Base-by-base conservation (phyloP, 208 protist genomes). In the Wallacemonas rigidus region DNA sequence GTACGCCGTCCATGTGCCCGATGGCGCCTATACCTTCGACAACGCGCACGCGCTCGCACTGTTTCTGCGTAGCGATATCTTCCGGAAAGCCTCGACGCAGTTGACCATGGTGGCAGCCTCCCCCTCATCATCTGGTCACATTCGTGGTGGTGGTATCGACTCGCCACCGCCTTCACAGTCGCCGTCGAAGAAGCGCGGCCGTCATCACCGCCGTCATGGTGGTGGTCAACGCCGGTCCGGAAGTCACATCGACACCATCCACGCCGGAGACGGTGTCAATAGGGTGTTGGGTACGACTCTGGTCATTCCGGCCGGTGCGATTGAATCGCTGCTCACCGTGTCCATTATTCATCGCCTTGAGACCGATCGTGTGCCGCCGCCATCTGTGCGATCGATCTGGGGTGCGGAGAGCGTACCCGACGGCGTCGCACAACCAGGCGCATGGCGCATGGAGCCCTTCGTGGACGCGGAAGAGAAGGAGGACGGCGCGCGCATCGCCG, bases 11-110 rank as follows among this genome's bases (percentile, higher is more conserved):
- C 2, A 11, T n/a, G 71, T 95, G 11, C 88, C 91, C 6, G 81
- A 85, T 41, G 81, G 82, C 15, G 68, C 69, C 12, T 90, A 91
- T 76, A 85, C 73, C 6, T 71, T 82, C 43, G 72, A 79, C 12
- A 69, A 80, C 15, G 67, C 86, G 1, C 88, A 96, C 68, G 84
- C 87, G 2, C 70, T 96, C 9, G 81, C 85, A 2, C 82, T 96
- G 44, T 96, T 85, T 62, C 26, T 77, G 38, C 67, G 60, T 9
- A 72, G 77, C 47, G 86, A 91, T 55, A 83, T 95, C 58, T 95
- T 91, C 72, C 74, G 62, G 26, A 91, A 87, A 44, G 79, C 82
- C 6, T 53, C 75, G 14, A 67, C 72, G 67, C 79, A 87, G 57
- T 77, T 88, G 6, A 53, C 75, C 6, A 47, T 58, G 44, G 51